Base-by-base conservation (phyloP, 768 basidiomycete genomes). In the Tylopilus sp. region DNA sequence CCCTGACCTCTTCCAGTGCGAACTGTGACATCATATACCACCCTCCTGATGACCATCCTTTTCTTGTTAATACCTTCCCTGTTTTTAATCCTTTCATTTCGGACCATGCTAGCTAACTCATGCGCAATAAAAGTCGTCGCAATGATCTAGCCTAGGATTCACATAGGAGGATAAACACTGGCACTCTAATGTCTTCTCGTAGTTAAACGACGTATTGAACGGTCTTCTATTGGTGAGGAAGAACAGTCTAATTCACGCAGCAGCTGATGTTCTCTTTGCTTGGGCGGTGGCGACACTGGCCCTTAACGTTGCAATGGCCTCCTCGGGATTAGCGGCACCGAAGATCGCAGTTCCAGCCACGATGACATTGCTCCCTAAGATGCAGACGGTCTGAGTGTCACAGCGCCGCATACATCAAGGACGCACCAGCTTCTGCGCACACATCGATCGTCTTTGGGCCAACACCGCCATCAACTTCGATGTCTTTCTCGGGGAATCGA, bases 401-500 rank as follows among this genome's bases (percentile, higher is more conserved):
- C 12, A 7, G 5, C 39, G 40, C 10, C 20, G 23, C 48, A 33
- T 22, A n/a, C 23, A 49, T 28, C 40, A 45, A 28, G 44, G 13
- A 58, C 70, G 44, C 60, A 88, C 94, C 95, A 35, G 95, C 97
- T 50, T 90, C 73, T 2, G 97, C 95, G 62, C 97, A 98, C 47
- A 76, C 77, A 61, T 79, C 88, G 51, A 97, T 79, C 3, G 93
- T 98, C 58, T 86, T 87, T 5, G 90, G 88, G 6, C 93, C 88
- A n/a, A 99, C 88, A 35, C 97, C 97, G 28, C 97, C 97, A 67
- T 99, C 97, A 45, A 99, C 97, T 70, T 99, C 92, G 53, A 99
- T 98, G 65, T 98, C 91, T 69, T 91, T 97, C 51, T 86, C 75
- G 6, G 95, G 95, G 75, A 97, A 98, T 23, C 94, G 82, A 31